Conservation (phyloP, 2,329 filamentous ascomycete genomes). For the Alternaria arborescens region DNA sequence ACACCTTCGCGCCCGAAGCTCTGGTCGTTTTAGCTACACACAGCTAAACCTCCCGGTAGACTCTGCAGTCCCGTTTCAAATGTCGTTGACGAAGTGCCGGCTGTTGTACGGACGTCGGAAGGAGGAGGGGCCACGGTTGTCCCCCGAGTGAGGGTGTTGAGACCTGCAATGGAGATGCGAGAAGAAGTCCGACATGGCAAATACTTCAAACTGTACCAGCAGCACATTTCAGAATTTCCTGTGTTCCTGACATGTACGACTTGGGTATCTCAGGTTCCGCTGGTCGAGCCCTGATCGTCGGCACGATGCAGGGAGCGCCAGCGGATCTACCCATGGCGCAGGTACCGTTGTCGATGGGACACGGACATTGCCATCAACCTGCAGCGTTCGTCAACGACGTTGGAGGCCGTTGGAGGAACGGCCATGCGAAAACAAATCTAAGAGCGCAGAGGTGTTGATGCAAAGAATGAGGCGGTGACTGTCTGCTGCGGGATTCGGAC, state of each 20-base stretch:
- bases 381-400: neutral
- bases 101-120: constrained; percentile 37
- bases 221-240: neutral
- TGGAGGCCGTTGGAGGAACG: neutral
- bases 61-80: constrained; percentile 22
- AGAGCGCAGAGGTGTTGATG: neutral
- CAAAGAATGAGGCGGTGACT: constrained; percentile 16
- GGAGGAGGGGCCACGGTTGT: constrained; percentile 38
- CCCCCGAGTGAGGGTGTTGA: constrained; percentile 19
- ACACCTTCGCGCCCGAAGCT: constrained; percentile 26
- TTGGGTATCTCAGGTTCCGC: neutral
- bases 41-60: constrained; percentile 22
- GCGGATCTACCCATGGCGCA: constrained; percentile 17
- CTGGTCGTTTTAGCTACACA: constrained; percentile 20
- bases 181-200: constrained; percentile 12
- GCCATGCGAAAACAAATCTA: neutral
- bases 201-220: neutral
- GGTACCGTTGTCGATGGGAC: constrained; percentile 8
- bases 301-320: constrained; percentile 14
- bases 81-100: constrained; percentile 28
- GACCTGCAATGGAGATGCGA: constrained; percentile 22
- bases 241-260: neutral
- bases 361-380: neutral
- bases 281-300: constrained; percentile 7
- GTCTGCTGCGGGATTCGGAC: constrained; percentile 27